Conservation (phyloP, 106 monocot species). For the Dendrobium catenatum region DNA sequence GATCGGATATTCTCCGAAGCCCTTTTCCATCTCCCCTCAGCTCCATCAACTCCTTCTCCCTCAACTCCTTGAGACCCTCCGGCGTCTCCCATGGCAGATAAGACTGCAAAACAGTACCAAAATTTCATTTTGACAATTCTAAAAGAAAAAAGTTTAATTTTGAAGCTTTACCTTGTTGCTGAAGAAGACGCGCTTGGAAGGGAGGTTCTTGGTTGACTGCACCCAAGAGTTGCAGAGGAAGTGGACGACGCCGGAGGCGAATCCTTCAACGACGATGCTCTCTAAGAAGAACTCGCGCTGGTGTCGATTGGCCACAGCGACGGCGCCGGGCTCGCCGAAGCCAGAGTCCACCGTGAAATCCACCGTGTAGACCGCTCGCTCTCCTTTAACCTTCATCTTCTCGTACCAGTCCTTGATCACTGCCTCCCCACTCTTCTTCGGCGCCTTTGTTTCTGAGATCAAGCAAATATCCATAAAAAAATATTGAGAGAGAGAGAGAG, state of each 20-base stretch:
- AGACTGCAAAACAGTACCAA: slow-evolving; percentile 25
- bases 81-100: slow-evolving; percentile 80
- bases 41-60: slow-evolving; percentile 58
- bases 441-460: slow-evolving; percentile 36
- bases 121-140: neutral
- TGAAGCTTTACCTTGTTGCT: slow-evolving; percentile 36
- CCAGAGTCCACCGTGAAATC: slow-evolving; percentile 56
- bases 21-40: slow-evolving; percentile 62
- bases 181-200: slow-evolving; percentile 62
- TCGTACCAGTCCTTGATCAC: slow-evolving; percentile 62
- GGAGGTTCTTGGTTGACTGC: slow-evolving; percentile 37
- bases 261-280: slow-evolving; percentile 65
- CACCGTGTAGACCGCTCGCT: slow-evolving; percentile 47
- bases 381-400: slow-evolving; percentile 48
- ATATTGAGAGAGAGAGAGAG: neutral
- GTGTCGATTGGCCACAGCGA: slow-evolving; percentile 66
- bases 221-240: slow-evolving; percentile 76
- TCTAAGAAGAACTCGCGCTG: slow-evolving; percentile 77
- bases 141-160: neutral
- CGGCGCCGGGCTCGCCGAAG: slow-evolving; percentile 76
- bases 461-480: neutral
- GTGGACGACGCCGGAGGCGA: slow-evolving; percentile 33
- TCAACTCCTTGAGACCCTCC: slow-evolving; percentile 49
- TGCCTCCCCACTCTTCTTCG: slow-evolving; percentile 47
- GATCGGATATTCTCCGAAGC: slow-evolving; percentile 41